Conservation (phyloP, 768 basidiomycete species). For the Lactarius vividus region DNA sequence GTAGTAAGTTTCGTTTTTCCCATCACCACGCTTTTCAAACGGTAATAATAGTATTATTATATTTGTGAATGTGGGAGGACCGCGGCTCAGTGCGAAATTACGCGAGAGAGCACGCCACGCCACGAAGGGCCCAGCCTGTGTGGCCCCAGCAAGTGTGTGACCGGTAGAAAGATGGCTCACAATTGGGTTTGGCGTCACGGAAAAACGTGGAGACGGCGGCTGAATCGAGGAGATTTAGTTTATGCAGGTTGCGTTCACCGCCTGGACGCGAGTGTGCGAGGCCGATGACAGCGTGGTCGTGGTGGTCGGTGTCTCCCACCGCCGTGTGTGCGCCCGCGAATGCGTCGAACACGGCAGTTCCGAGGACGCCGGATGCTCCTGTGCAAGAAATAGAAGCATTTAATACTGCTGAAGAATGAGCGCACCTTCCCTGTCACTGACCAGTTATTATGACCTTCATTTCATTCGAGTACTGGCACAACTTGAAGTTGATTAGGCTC, state of each 20-base stretch:
- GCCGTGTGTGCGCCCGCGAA: conserved; percentile 45
- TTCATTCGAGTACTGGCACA: not conserved
- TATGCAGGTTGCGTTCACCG: conserved; percentile 41
- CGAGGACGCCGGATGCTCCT: conserved; percentile 94
- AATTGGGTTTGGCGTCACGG: conserved; percentile 58
- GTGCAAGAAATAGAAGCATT: conserved; percentile 13
- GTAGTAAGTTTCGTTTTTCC: conserved; percentile 4
- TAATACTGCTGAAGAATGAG: not conserved
- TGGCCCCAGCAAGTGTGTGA: not conserved
- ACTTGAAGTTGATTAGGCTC: not conserved
- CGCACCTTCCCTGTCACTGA: not conserved
- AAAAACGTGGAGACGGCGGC: conserved; percentile 56
- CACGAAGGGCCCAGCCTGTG: not conserved
- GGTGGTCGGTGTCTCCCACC: not conserved
- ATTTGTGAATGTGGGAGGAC: not conserved
- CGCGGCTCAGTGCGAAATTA: not conserved
- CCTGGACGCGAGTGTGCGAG: conserved; percentile 70
- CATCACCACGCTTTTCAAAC: no score
- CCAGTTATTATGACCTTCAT: conserved; percentile 61
- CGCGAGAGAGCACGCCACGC: not conserved
- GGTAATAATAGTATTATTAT: no score
- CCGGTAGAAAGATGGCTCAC: conserved; percentile 42
- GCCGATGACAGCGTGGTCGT: conserved; percentile 49
- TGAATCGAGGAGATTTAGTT: conserved; percentile 67
- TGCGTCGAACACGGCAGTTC: conserved; percentile 68